Conservation (phyloP, 805 yeast genomes). For the Zygoascus ofunaensis region DNA sequence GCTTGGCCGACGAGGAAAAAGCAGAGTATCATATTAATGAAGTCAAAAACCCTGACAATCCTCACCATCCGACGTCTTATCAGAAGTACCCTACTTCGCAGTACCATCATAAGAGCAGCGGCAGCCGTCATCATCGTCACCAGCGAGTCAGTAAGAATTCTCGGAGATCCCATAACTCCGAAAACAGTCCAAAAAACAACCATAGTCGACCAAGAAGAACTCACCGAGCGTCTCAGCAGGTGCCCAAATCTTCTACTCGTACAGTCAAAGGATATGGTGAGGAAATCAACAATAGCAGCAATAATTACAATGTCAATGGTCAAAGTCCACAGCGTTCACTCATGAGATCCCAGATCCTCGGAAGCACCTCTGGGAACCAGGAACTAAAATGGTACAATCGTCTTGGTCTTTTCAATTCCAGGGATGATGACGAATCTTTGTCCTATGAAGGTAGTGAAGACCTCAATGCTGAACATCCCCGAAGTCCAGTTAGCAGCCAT, state of each 20-base stretch:
- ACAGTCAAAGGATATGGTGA: too few species aligned
- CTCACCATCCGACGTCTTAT: too few species aligned
- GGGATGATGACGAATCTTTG: slow-evolving; percentile 2
- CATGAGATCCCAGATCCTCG: neutral
- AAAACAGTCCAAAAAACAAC: neutral
- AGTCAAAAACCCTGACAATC: neutral
- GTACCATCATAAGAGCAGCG: neutral
- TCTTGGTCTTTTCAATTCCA: neutral
- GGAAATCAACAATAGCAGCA: too few species aligned
- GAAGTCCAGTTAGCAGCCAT: too few species aligned
- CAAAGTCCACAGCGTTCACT: neutral
- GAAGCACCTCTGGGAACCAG: neutral
- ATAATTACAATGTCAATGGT: too few species aligned
- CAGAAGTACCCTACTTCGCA: neutral
- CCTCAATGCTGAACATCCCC: too few species aligned
- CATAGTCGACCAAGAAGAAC: neutral
- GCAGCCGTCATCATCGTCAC: neutral
- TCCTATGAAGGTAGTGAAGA: neutral
- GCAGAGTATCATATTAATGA: neutral
- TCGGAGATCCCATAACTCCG: neutral
- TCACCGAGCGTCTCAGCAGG: neutral
- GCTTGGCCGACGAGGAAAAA: neutral
- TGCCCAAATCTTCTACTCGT: too few species aligned
- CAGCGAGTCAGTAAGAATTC: neutral
- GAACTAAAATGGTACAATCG: slow-evolving; percentile 3